Percentiles rank a stretch among this genome's conserved stretches.
Evolutionary conservation across 352 stramenopile genomes (phyloP).

Genomic region (Lagenidium sp.): DNA sequence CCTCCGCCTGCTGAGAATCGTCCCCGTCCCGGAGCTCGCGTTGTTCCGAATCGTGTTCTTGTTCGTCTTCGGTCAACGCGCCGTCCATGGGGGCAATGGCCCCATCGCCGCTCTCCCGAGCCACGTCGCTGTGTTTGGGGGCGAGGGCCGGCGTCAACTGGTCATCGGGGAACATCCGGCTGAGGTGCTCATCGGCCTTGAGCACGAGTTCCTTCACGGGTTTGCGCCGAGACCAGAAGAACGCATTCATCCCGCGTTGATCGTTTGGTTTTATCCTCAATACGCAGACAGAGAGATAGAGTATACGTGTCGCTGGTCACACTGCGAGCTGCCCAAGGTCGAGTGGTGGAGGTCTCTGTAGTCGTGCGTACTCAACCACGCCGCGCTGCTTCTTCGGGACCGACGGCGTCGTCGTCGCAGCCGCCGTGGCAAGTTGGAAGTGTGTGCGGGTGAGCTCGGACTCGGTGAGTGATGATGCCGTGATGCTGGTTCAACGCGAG

Average conservation of each 20-base stretch:
- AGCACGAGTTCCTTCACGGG: conserved; percentile 67
- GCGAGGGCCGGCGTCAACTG: conserved; percentile 43
- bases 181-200: conserved; percentile 50
- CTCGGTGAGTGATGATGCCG: too few species aligned
- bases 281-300: too few species aligned
- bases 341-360: too few species aligned
- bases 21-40: not conserved
- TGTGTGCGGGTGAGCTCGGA: too few species aligned
- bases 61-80: conserved; percentile 2
- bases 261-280: too few species aligned
- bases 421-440: too few species aligned
- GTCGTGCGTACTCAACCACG: too few species aligned
- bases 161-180: conserved; percentile 48
- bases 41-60: not conserved
- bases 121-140: conserved; percentile 19
- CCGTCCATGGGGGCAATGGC: conserved; percentile 7
- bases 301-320: too few species aligned
- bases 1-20: not conserved
- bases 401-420: too few species aligned
- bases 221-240: conserved; percentile 71
- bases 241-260: conserved; percentile 79
- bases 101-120: conserved; percentile 8
- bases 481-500: too few species aligned
- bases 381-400: too few species aligned
- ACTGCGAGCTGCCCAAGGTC: too few species aligned